Conservation (phyloP, 768 basidiomycete species). For the Mycena alexandri region DNA sequence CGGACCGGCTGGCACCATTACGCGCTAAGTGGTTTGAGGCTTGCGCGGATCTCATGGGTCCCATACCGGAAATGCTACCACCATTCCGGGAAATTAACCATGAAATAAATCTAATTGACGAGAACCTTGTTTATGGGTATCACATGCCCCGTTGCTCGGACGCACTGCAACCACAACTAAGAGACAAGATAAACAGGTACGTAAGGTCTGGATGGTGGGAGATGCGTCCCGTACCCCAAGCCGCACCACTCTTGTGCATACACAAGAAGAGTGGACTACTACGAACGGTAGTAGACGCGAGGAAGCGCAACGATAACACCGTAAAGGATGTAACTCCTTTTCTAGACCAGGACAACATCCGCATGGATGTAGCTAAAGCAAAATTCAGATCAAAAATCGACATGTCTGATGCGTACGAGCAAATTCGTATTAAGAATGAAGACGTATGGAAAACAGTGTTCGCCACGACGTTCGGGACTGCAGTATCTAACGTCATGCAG, state of each 20-base stretch:
- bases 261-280: slow-evolving; percentile 45
- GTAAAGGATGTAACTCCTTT: slow-evolving; percentile 47
- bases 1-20: too few species aligned
- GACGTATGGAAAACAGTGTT: slow-evolving; percentile 40
- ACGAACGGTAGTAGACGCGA: slow-evolving; percentile 50
- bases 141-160: too few species aligned
- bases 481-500: slow-evolving; percentile 44
- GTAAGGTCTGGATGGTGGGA: slow-evolving; percentile 25
- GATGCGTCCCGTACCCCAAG: slow-evolving; percentile 28
- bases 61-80: slow-evolving; percentile 39
- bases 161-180: slow-evolving; percentile 12
- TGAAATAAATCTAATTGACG: slow-evolving; percentile 46
- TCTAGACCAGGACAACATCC: too few species aligned
- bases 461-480: slow-evolving; percentile 41
- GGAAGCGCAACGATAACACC: slow-evolving; percentile 57
- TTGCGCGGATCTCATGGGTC: slow-evolving; percentile 33
- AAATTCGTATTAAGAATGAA: slow-evolving; percentile 34
- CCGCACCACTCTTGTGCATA: slow-evolving; percentile 43
- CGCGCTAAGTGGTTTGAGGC: too few species aligned
- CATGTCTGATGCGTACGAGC: slow-evolving; percentile 46
- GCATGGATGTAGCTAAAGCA: too few species aligned
- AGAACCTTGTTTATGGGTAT: slow-evolving; percentile 36
- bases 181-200: slow-evolving; percentile 25
- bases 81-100: slow-evolving; percentile 49
- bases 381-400: too few species aligned